Evolutionary conservation across 208 protist species (phyloP).

Genomic region (Trypanosoma vivax): DNA sequence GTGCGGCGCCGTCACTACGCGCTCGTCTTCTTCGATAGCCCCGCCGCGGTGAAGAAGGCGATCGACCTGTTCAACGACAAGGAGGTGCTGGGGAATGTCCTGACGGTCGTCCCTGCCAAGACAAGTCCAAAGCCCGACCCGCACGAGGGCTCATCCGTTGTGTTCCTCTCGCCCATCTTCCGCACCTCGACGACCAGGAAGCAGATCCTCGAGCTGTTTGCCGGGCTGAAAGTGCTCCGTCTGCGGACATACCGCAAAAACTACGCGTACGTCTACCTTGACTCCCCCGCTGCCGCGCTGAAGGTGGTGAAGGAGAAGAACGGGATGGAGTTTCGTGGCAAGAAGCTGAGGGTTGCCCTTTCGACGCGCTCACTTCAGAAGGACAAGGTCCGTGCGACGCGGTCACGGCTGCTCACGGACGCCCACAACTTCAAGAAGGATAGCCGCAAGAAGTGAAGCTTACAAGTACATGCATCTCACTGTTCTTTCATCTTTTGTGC

Average conservation of each 20-base stretch:
- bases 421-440: conserved; percentile 48
- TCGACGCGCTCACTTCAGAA: conserved; percentile 69
- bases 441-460: conserved; percentile 4
- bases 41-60: conserved; percentile 80
- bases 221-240: conserved; percentile 60
- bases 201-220: conserved; percentile 71
- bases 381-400: conserved; percentile 41
- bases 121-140: conserved; percentile 68
- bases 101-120: conserved; percentile 68
- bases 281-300: conserved; percentile 51
- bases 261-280: conserved; percentile 75
- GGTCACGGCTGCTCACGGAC: conserved; percentile 54
- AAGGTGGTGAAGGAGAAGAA: conserved; percentile 78
- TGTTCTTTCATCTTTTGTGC: conserved; percentile 2
- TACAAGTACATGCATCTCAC: background rate
- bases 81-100: conserved; percentile 52
- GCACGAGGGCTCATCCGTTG: conserved; percentile 60
- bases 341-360: conserved; percentile 58
- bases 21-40: conserved; percentile 74
- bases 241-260: conserved; percentile 78
- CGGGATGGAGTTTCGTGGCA: conserved; percentile 65
- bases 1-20: conserved; percentile 76
- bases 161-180: conserved; percentile 82
- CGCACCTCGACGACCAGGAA: conserved; percentile 53
- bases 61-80: conserved; percentile 85